A percentile compares a stretch with the other conserved stretches of the same genome.
Conservation (phyloP, 106 monocot genomes). For the Iris macrosiphon region DNA sequence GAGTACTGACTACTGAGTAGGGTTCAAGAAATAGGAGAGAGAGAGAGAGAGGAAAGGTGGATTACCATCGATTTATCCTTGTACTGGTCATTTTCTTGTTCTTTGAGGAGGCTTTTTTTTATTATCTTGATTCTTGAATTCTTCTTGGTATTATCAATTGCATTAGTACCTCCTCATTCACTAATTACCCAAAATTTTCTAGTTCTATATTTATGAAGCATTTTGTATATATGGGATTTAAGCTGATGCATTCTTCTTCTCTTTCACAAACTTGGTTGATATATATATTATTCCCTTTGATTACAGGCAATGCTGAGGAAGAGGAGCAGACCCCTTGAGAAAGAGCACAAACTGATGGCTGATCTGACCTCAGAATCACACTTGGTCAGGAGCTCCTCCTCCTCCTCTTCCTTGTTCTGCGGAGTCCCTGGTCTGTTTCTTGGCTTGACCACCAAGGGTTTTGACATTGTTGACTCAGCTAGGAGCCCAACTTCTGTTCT, state of each 20-base stretch:
- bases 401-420: too few species aligned
- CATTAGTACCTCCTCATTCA: too few species aligned
- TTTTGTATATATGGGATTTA: too few species aligned
- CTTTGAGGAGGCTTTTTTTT: not conserved
- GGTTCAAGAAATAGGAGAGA: not conserved
- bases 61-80: not conserved
- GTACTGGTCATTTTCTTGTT: not conserved
- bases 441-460: slow-evolving; percentile 33
- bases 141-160: too few species aligned
- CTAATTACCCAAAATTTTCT: too few species aligned
- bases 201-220: too few species aligned
- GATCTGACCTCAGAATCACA: slow-evolving; percentile 16
- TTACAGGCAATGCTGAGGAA: slow-evolving; percentile 40
- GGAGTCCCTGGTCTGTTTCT: slow-evolving; percentile 53
- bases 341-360: slow-evolving; percentile 10
- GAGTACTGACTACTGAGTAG: not conserved
- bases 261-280: not conserved
- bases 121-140: not conserved
- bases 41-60: not conserved
- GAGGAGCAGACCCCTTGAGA: slow-evolving; percentile 26
- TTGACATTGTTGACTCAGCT: slow-evolving; percentile 30
- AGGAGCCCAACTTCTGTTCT: slow-evolving; percentile 75
- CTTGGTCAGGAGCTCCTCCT: slow-evolving; percentile 19
- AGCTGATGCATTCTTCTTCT: too few species aligned
- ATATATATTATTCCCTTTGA: not conserved